Percentiles rank a stretch among this genome's conserved stretches.
Conservation (phyloP, 1,284 basidiomycete genomes). For the Trichosporon sp. region DNA sequence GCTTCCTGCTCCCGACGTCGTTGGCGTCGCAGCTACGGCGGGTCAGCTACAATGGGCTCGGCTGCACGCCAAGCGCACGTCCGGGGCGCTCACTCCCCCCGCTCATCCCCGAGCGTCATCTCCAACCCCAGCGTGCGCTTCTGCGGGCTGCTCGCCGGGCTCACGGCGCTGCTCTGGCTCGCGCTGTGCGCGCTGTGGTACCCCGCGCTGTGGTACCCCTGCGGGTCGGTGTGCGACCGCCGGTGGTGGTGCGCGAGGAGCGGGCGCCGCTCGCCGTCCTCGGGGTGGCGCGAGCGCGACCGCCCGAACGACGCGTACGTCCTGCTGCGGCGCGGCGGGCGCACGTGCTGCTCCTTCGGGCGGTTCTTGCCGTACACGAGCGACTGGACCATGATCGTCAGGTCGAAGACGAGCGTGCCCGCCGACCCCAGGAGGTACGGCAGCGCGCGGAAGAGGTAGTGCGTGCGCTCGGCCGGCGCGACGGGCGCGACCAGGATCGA, state of each 20-base stretch:
- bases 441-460: constrained; percentile 46
- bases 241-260: background rate
- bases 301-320: constrained; percentile 6
- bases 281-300: constrained; percentile 7
- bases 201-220: background rate
- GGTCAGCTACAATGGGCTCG: too few relatives aligned
- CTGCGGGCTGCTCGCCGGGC: background rate
- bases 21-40: background rate
- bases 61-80: too few relatives aligned
- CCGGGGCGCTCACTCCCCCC: background rate
- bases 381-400: constrained; percentile 70
- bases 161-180: background rate
- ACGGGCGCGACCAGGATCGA: constrained; percentile 61
- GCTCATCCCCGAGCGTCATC: background rate
- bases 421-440: constrained; percentile 76
- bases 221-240: background rate
- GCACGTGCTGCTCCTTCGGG: constrained; percentile 27
- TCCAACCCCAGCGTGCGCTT: background rate
- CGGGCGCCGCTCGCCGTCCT: constrained; percentile 10
- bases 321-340: constrained; percentile 15
- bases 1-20: background rate
- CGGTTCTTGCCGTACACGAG: constrained; percentile 54
- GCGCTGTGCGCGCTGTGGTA: background rate
- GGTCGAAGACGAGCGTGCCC: constrained; percentile 82
- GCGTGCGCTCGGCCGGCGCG: constrained; percentile 26